Evolutionary conservation across 306 rosid species (phyloP).

Genomic region (Vigna mungo): DNA sequence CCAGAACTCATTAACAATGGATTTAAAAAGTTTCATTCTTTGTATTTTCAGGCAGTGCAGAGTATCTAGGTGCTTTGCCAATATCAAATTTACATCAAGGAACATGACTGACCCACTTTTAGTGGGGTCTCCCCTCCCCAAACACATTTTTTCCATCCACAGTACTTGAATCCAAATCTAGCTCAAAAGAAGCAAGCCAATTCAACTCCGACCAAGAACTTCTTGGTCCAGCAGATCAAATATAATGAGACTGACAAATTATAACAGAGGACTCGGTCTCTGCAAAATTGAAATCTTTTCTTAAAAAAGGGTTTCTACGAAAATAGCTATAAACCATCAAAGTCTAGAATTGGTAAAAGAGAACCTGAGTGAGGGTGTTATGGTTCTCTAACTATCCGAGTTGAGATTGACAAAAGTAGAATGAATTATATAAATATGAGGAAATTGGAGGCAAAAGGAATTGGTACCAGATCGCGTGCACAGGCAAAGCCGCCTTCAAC

Average conservation of each 20-base stretch:
- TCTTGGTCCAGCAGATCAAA: not conserved
- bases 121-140: too few relatives aligned
- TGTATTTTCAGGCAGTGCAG: not conserved
- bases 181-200: too few relatives aligned
- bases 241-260: not conserved
- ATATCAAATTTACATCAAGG: too few relatives aligned
- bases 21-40: slow-evolving; percentile 17
- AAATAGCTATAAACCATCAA: not conserved
- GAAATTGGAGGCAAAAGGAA: too few relatives aligned
- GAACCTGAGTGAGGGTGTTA: not conserved
- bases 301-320: not conserved
- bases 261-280: not conserved
- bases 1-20: not conserved
- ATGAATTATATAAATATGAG: too few relatives aligned
- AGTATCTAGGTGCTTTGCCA: too few relatives aligned
- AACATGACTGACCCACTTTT: too few relatives aligned
- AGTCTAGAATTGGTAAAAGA: not conserved
- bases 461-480: slow-evolving; percentile 79
- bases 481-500: slow-evolving; percentile 92
- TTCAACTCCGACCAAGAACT: too few relatives aligned
- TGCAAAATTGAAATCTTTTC: slow-evolving; percentile 17
- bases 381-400: not conserved
- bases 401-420: not conserved
- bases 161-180: too few relatives aligned
- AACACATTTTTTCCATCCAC: too few relatives aligned